Evolutionary conservation across 73 alveolate species (phyloP).

Genomic region (Uronychia setigera): DNA sequence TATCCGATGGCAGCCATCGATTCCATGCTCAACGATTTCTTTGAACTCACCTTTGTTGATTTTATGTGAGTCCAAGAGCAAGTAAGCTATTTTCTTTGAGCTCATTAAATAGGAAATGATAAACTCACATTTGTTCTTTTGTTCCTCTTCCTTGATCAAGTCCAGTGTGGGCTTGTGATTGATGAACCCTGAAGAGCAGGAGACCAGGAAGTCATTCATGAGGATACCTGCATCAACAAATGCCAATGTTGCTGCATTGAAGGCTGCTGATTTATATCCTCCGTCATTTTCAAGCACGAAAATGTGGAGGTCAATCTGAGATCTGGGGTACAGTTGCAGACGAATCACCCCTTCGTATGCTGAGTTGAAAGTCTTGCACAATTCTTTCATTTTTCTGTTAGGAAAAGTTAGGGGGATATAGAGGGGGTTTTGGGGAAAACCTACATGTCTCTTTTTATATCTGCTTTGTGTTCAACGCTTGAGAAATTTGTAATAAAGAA

Average conservation of each 20-base stretch:
- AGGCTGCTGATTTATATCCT: slow-evolving; percentile 91
- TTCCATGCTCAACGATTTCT: slow-evolving; percentile 6
- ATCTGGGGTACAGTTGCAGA: slow-evolving; percentile 71
- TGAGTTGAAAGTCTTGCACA: slow-evolving; percentile 72
- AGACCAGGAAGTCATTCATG: slow-evolving; percentile 82
- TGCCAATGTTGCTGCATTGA: slow-evolving; percentile 95
- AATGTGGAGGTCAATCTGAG: slow-evolving; percentile 82
- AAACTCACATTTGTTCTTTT: slow-evolving; percentile 63
- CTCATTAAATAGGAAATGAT: slow-evolving; percentile 44
- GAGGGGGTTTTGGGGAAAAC: not conserved
- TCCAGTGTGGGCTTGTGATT: slow-evolving; percentile 45
- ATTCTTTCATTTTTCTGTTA: slow-evolving; percentile 82
- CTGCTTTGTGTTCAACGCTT: slow-evolving; percentile 74
- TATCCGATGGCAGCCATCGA: not conserved
- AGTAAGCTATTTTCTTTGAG: slow-evolving; percentile 43
- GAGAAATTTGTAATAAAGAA: slow-evolving; percentile 85
- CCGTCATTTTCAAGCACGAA: slow-evolving; percentile 95
- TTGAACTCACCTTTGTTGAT: not conserved
- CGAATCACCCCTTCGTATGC: slow-evolving; percentile 77
- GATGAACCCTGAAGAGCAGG: slow-evolving; percentile 61
- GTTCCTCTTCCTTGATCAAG: slow-evolving; percentile 47
- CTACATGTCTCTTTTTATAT: slow-evolving; percentile 72
- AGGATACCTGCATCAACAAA: slow-evolving; percentile 93
- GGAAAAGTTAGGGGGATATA: not conserved
- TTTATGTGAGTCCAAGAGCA: too few species aligned